Percentiles rank a stretch among this genome's conserved stretches.
These are phyloP conservation scores for Anthoceros angustus DNA, from an alignment of 225 moss, liverwort and hornwort genomes.

Conservation along the genomic window DNA sequence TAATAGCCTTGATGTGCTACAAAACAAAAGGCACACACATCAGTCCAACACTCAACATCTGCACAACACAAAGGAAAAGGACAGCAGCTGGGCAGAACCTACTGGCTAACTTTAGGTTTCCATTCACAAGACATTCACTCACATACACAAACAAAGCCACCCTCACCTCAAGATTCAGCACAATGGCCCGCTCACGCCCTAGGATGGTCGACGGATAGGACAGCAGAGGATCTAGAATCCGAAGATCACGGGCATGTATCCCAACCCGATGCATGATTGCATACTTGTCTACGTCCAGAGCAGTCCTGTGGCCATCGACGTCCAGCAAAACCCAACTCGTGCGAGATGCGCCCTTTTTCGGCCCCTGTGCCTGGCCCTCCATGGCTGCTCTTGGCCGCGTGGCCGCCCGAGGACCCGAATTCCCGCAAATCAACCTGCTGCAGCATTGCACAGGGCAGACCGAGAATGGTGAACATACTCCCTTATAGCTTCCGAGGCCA, in stretches of 20 bases:
- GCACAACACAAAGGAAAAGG: no score
- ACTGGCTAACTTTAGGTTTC: no score
- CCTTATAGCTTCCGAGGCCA: no score
- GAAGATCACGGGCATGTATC: slow-evolving; percentile 97
- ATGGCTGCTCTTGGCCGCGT: neutral
- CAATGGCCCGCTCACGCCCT: slow-evolving; percentile 95
- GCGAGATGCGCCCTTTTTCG: slow-evolving; percentile 74
- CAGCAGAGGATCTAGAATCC: slow-evolving; percentile 86
- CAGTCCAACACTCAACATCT: neutral
- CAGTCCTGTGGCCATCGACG: slow-evolving; percentile 54
- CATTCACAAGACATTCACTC: no score
- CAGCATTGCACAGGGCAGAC: no score
- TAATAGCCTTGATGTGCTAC: slow-evolving; percentile 16
- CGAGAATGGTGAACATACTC: no score
- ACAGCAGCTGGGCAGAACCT: no score
- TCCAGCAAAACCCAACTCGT: slow-evolving; percentile 84
- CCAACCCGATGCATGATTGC: slow-evolving; percentile 97
- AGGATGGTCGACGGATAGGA: slow-evolving; percentile 96
- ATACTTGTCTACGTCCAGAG: slow-evolving; percentile 94
- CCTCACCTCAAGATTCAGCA: slow-evolving; percentile 89
- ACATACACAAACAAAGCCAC: no score
- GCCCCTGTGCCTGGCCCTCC: slow-evolving; percentile 18
- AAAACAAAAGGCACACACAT: slow-evolving; percentile 7
- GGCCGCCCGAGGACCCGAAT: no score
- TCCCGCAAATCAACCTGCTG: no score